Percentiles rank a stretch among this genome's conserved stretches.
Evolutionary conservation across 306 rosid species (phyloP).

Genomic region (Cyamopsis tetragonoloba): DNA sequence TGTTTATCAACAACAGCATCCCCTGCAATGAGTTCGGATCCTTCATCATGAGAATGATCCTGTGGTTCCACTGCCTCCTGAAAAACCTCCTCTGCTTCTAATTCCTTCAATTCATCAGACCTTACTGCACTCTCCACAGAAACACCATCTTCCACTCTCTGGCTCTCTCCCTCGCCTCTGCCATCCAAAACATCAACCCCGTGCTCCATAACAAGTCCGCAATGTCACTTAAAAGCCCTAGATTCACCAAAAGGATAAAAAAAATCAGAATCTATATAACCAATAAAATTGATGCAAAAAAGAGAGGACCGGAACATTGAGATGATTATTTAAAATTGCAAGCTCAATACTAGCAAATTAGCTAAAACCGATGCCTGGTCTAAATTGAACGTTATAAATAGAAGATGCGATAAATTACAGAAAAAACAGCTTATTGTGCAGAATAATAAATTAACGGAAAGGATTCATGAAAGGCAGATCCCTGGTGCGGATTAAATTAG

Average conservation of each 20-base stretch:
- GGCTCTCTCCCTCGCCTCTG: constrained; percentile 36
- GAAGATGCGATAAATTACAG: neutral
- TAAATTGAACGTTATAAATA: neutral
- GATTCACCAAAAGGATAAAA: constrained; percentile 27
- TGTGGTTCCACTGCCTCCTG: constrained; percentile 49
- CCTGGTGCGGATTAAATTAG: constrained; percentile 27
- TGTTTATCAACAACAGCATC: constrained; percentile 19
- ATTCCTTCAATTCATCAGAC: constrained; percentile 43
- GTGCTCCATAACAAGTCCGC: constrained; percentile 49
- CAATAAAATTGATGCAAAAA: neutral
- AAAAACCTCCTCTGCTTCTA: constrained; percentile 46
- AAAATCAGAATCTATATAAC: neutral
- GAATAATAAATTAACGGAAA: neutral
- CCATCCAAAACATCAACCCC: constrained; percentile 40
- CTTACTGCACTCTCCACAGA: constrained; percentile 28
- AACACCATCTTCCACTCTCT: constrained; percentile 37
- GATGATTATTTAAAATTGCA: neutral
- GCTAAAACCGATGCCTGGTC: neutral
- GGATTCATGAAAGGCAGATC: constrained; percentile 21
- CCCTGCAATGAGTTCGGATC: neutral
- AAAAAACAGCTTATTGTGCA: neutral
- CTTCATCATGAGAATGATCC: constrained; percentile 33
- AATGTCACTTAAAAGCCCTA: constrained; percentile 44
- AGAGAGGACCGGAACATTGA: neutral
- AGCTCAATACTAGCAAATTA: neutral